Conservation (phyloP, 192 early-diverging fungal genomes). For the Umbelopsis sp. region DNA sequence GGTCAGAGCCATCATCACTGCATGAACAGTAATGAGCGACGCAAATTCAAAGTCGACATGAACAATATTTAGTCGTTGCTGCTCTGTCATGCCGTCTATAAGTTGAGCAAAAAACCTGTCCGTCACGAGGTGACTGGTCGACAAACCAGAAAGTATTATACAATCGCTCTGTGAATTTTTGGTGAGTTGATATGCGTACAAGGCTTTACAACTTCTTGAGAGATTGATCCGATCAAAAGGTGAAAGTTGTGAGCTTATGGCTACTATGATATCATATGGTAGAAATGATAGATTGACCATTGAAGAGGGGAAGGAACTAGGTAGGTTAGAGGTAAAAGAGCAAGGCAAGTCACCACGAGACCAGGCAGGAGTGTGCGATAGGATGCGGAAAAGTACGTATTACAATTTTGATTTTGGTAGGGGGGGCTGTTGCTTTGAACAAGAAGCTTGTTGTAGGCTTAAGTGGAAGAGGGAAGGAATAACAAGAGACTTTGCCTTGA, state of each 20-base stretch:
- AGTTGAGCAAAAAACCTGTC: neutral
- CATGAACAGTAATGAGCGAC: neutral
- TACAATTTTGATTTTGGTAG: no score
- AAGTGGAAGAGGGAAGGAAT: neutral
- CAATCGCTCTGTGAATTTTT: neutral
- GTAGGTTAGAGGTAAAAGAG: neutral
- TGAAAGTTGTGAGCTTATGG: neutral
- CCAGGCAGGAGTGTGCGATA: no score
- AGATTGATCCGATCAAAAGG: conserved; percentile 3
- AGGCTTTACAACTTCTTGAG: neutral
- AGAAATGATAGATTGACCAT: neutral
- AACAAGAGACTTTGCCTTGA: no score
- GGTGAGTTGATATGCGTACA: neutral
- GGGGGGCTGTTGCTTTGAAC: no score
- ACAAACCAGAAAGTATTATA: neutral
- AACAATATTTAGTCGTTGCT: neutral
- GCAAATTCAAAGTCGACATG: conserved; percentile 6
- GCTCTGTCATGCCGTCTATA: neutral
- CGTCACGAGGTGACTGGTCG: conserved; percentile 4
- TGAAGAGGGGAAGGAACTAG: neutral
- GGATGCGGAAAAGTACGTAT: no score
- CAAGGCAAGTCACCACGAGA: no score
- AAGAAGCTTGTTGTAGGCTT: no score
- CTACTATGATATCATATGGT: neutral
- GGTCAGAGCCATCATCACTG: conserved; percentile 3